Conservation (phyloP, 805 yeast genomes). For the Sungouiozyma intestinalis region DNA sequence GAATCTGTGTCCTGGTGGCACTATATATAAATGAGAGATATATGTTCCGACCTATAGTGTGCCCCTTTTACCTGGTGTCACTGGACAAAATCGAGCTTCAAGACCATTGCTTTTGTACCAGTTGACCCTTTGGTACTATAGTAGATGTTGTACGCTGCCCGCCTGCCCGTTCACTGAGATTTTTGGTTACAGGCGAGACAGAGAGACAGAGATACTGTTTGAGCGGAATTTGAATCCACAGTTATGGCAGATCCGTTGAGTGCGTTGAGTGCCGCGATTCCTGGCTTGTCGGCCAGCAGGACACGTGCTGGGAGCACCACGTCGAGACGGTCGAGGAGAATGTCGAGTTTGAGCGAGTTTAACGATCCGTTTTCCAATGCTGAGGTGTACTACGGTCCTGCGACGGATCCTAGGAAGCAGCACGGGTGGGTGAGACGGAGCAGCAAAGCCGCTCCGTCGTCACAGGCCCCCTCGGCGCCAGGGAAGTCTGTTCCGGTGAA, state of each 20-base stretch:
- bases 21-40: neutral
- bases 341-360: conserved; percentile 39
- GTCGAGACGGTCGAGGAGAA: conserved; percentile 14
- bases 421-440: neutral
- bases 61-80: neutral
- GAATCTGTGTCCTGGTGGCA: too few species aligned
- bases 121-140: too few species aligned
- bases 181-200: too few species aligned
- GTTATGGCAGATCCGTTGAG: neutral
- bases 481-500: neutral
- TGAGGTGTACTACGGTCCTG: conserved; percentile 60
- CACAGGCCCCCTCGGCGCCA: neutral
- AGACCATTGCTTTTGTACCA: too few species aligned
- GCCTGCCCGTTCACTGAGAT: neutral
- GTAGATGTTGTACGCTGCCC: neutral
- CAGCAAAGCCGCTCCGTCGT: neutral
- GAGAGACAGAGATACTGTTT: neutral
- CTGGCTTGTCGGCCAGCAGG: neutral
- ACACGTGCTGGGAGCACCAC: neutral
- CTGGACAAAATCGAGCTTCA: too few species aligned
- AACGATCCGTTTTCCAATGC: conserved; percentile 57
- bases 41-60: neutral
- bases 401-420: conserved; percentile 43
- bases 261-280: neutral
- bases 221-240: too few species aligned